Conservation (phyloP, 139 green algal genomes). For the Zygnema circumcarinatum region DNA sequence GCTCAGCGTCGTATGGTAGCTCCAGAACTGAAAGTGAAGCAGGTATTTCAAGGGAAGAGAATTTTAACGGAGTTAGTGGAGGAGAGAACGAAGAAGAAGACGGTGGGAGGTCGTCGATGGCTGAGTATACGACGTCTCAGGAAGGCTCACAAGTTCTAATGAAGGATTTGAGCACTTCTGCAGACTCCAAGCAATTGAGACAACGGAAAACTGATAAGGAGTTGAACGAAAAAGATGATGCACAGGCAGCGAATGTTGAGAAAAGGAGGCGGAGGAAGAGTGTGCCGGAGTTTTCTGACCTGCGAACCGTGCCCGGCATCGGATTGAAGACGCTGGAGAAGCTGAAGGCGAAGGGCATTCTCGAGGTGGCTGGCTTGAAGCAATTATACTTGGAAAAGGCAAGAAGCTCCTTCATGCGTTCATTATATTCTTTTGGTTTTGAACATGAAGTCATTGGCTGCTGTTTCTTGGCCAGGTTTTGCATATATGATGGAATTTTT, state of each 20-base stretch:
- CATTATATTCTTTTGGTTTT: neutral
- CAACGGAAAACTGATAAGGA: too few species aligned
- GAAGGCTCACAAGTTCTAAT: too few species aligned
- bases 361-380: conserved; percentile 63
- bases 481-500: too few species aligned
- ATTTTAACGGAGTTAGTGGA: too few species aligned
- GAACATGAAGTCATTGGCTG: neutral
- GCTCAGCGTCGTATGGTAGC: too few species aligned
- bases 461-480: neutral
- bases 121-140: too few species aligned
- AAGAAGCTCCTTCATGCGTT: neutral
- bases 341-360: conserved; percentile 37
- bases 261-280: conserved; percentile 8
- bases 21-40: too few species aligned
- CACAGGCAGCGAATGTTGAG: neutral
- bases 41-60: too few species aligned
- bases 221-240: neutral
- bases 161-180: too few species aligned
- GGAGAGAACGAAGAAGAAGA: too few species aligned
- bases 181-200: too few species aligned
- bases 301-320: conserved; percentile 38
- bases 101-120: too few species aligned
- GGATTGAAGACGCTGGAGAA: conserved; percentile 38
- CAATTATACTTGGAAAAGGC: conserved; percentile 53
- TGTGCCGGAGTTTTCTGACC: conserved; percentile 20